These are phyloP conservation scores for Vanrija humicola DNA, from an alignment of 1,284 basidiomycete species.

Conservation along the genomic window DNA sequence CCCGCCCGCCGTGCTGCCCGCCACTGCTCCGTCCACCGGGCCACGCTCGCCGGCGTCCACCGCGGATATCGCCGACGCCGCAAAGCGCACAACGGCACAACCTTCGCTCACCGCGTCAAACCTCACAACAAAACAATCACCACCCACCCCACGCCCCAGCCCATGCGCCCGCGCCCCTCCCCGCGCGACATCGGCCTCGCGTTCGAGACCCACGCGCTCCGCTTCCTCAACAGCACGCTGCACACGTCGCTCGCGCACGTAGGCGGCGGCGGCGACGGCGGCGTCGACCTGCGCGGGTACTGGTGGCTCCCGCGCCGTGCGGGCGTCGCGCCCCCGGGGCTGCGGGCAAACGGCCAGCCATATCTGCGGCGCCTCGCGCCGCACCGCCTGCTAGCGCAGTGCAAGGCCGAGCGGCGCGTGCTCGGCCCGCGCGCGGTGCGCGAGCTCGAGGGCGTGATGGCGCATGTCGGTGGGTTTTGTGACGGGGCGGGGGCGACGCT, in stretches of 20 bases:
- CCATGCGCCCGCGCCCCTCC: slow-evolving; percentile 28
- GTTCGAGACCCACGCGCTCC: slow-evolving; percentile 69
- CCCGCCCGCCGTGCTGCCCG: too few species aligned
- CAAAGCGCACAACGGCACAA: too few species aligned
- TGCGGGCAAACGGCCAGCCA: not conserved
- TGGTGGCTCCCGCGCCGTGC: slow-evolving; percentile 69
- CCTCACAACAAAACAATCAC: too few species aligned
- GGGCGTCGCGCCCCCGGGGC: not conserved
- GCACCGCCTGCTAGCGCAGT: slow-evolving; percentile 76
- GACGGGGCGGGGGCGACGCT: not conserved
- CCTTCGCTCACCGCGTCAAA: too few species aligned
- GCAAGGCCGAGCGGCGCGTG: slow-evolving; percentile 81
- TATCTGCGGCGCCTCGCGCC: slow-evolving; percentile 37
- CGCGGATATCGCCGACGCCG: too few species aligned
- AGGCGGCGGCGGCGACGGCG: slow-evolving; percentile 78
- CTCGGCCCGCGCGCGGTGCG: slow-evolving; percentile 72
- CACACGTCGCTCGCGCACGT: slow-evolving; percentile 71
- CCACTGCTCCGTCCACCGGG: too few species aligned
- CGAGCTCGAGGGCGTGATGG: slow-evolving; percentile 79
- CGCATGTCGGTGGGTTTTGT: slow-evolving; percentile 19
- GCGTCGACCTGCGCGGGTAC: slow-evolving; percentile 85
- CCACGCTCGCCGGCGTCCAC: too few species aligned
- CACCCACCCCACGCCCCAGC: too few species aligned
- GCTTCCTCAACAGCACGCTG: slow-evolving; percentile 60
- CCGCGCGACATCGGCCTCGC: slow-evolving; percentile 62